Conservation (phyloP, 768 basidiomycete species). For the Pleurotus platypus region DNA sequence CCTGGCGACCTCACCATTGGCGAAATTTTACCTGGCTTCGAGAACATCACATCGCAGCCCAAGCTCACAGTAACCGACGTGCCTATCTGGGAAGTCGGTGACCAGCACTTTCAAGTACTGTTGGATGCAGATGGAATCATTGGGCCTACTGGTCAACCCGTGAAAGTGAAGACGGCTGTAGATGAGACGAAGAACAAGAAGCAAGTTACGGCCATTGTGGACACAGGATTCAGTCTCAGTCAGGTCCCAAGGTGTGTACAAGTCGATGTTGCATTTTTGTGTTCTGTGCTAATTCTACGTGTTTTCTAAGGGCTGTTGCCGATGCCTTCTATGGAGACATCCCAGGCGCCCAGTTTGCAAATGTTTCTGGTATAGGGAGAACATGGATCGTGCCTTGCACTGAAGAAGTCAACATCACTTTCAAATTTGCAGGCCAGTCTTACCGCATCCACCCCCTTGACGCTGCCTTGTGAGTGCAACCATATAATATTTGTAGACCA, state of each 20-base stretch:
- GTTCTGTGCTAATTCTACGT: neutral
- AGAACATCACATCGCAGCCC: conserved; percentile 14
- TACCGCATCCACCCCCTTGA: conserved; percentile 21
- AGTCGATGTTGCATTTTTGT: neutral
- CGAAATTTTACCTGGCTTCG: conserved; percentile 14
- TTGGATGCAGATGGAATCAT: conserved; percentile 16
- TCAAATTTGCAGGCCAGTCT: conserved; percentile 16
- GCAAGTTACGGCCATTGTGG: conserved; percentile 14
- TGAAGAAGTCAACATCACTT: conserved; percentile 17
- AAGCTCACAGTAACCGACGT: conserved; percentile 16
- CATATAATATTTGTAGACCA: neutral
- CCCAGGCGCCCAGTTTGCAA: conserved; percentile 14
- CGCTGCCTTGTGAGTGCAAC: conserved; percentile 7
- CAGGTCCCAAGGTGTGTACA: conserved; percentile 6
- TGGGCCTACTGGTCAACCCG: conserved; percentile 18
- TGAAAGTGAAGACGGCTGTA: conserved; percentile 12
- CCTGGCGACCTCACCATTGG: conserved; percentile 19
- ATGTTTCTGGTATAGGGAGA: conserved; percentile 1
- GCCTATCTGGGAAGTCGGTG: conserved; percentile 2
- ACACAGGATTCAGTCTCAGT: conserved; percentile 17
- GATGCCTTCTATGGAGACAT: conserved; percentile 21
- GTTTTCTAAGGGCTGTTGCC: conserved; percentile 10
- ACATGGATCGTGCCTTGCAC: conserved; percentile 17
- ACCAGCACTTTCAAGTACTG: conserved; percentile 17
- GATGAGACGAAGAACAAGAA: conserved; percentile 9